Evolutionary conservation across 208 protist genomes (phyloP), one percentile per base, ranked within the genome.

Genomic region (Trypanosoma cruzi): DNA sequence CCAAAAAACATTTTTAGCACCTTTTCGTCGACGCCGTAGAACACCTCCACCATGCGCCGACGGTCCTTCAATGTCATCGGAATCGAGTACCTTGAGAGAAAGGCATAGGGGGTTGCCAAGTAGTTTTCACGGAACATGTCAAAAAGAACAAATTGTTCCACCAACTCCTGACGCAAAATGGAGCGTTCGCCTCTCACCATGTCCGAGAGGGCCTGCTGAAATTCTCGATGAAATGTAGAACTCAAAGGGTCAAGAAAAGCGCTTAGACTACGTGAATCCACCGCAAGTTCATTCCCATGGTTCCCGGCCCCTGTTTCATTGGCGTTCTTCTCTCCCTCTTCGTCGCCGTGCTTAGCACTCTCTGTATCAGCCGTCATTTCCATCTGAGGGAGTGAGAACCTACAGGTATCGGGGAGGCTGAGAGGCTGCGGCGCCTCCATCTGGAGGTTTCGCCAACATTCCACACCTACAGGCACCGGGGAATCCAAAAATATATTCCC

Each of bases 101-200:
- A 96, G 5, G 77, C 82, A 75, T 95, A 94, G 7, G 92, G 92
- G 0, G 80, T 79, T 54, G 79, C 50, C 22, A 96, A 75, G 49
- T 70, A 69, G 78, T 79, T 61, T 81, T 83, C 68, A 88, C 85
- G 18, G 26, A 93, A 68, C 63, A 89, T 74, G 37, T 84, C 68
- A 72, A 89, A 96, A 11, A 92, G 36, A 56, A 86, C 71, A 66
- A 88, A 95, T 68, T 96, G 92, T 67, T 94, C 89, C 13, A 54
- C 66, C 20, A 93, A 78, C 68, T 93, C 85, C 32, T 94, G 77
- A 34, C 63, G 18, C 50, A 75, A 29, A 44, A 70, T 42, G 44
- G 58, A 56, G 48, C 61, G 29, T 14, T 57, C 37, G 6, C n/a
- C 20, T 44, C 28, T 44, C 60, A 40, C 61, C n/a, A 8, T 76